Conservation (phyloP, 176 grass and related monocot species). For the Raddia distichophylla region DNA sequence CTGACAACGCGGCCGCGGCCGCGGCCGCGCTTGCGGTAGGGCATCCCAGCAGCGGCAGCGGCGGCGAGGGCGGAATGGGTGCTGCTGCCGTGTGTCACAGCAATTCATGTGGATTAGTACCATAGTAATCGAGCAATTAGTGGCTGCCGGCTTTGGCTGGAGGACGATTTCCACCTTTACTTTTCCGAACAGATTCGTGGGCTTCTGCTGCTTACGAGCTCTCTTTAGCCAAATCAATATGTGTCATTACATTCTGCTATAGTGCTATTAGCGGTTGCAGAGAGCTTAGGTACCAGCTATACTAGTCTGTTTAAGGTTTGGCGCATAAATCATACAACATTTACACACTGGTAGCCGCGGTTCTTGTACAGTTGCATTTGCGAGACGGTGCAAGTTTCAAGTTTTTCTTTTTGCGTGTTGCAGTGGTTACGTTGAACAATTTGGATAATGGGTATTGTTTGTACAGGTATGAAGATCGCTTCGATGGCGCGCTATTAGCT, state of each 20-base stretch:
- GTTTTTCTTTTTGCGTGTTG: not conserved
- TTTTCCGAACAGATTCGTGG: too few species aligned
- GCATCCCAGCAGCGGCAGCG: too few species aligned
- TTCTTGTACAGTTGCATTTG: not conserved
- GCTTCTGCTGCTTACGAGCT: too few species aligned
- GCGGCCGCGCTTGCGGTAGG: too few species aligned
- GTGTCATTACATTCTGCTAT: not conserved
- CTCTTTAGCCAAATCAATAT: not conserved
- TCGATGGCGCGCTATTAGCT: constrained; percentile 74
- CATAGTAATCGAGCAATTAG: not conserved
- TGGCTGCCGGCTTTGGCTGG: not conserved
- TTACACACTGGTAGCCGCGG: not conserved
- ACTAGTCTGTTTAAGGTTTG: not conserved
- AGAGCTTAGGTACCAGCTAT: not conserved
- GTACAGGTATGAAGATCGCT: constrained; percentile 70
- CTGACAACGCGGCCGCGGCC: too few species aligned
- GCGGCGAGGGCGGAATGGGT: too few species aligned
- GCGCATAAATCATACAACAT: not conserved
- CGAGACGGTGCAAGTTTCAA: not conserved
- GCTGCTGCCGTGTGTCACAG: too few species aligned
- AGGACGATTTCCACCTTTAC: too few species aligned
- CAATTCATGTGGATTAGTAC: not conserved
- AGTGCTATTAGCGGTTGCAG: not conserved
- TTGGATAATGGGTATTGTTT: too few species aligned
- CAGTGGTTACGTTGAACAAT: not conserved